Conservation (phyloP, 768 basidiomycete species). For the Podaxis rugospora region DNA sequence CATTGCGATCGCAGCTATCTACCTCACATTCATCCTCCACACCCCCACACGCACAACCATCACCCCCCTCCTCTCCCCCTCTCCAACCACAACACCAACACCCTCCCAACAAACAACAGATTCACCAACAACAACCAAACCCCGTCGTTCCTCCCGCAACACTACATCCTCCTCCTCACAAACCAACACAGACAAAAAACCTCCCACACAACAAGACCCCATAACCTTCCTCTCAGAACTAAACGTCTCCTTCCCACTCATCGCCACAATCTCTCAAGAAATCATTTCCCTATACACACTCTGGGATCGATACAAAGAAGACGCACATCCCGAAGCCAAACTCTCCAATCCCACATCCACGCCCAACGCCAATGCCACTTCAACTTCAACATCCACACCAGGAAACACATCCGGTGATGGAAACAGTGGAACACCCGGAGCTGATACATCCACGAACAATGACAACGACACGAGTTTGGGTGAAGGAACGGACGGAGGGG, state of each 20-base stretch:
- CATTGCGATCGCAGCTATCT: constrained; percentile 89
- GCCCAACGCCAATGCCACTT: background rate
- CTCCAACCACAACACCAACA: constrained; percentile 10
- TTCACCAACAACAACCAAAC: constrained; percentile 32
- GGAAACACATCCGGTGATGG: background rate
- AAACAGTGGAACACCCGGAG: too few species aligned
- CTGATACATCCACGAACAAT: background rate
- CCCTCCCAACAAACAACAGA: constrained; percentile 12
- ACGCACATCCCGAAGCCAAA: constrained; percentile 35
- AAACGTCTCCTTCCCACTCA: constrained; percentile 76
- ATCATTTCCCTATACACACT: constrained; percentile 86
- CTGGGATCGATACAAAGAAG: constrained; percentile 82
- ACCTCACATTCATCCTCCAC: constrained; percentile 80
- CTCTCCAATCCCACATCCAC: constrained; percentile 19
- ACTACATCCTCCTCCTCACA: constrained; percentile 22
- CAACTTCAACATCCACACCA: background rate
- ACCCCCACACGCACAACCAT: constrained; percentile 38
- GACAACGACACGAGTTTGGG: background rate
- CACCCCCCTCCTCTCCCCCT: constrained; percentile 13
- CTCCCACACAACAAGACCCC: constrained; percentile 53
- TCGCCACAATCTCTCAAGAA: constrained; percentile 87
- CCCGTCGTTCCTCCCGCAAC: constrained; percentile 54
- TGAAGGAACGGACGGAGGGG: background rate
- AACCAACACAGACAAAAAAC: constrained; percentile 29
- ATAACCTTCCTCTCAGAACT: constrained; percentile 82